Percentiles rank a stretch among this genome's conserved stretches.
Evolutionary conservation across 2,329 filamentous ascomycete species (phyloP).

Genomic region (Pestalotiopsis fici): DNA sequence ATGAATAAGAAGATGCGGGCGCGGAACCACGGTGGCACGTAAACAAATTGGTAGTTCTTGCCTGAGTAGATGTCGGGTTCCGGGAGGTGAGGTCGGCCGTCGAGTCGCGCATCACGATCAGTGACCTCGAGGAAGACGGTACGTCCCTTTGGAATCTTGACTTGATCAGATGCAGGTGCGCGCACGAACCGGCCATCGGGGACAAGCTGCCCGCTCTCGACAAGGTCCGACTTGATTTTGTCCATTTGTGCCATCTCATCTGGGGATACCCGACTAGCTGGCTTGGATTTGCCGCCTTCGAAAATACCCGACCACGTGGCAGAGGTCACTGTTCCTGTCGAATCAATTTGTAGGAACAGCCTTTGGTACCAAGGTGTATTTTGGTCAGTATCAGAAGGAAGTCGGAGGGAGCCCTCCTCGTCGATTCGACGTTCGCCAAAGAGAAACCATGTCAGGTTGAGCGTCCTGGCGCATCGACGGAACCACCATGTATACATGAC

Average conservation of each 20-base stretch:
- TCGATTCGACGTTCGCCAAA: constrained; percentile 81
- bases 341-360: constrained; percentile 46
- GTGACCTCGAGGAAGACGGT: constrained; percentile 79
- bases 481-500: constrained; percentile 97
- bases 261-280: constrained; percentile 33
- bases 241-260: constrained; percentile 37
- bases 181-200: constrained; percentile 82
- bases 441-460: constrained; percentile 88
- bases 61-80: constrained; percentile 55
- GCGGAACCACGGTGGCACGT: constrained; percentile 83
- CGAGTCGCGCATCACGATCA: constrained; percentile 65
- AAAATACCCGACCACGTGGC: constrained; percentile 62
- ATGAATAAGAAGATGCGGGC: constrained; percentile 83
- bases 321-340: constrained; percentile 44
- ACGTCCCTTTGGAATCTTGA: constrained; percentile 85
- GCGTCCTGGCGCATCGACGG: constrained; percentile 74
- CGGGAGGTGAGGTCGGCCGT: constrained; percentile 60
- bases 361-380: constrained; percentile 39
- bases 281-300: constrained; percentile 46
- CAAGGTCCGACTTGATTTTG: constrained; percentile 44
- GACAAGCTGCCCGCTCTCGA: constrained; percentile 55
- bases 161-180: constrained; percentile 92
- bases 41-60: constrained; percentile 69
- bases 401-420: constrained; percentile 73
- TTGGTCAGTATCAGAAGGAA: constrained; percentile 35